Evolutionary conservation across 1,284 basidiomycete species (phyloP).

Genomic region (Tylopilus orsonianus): DNA sequence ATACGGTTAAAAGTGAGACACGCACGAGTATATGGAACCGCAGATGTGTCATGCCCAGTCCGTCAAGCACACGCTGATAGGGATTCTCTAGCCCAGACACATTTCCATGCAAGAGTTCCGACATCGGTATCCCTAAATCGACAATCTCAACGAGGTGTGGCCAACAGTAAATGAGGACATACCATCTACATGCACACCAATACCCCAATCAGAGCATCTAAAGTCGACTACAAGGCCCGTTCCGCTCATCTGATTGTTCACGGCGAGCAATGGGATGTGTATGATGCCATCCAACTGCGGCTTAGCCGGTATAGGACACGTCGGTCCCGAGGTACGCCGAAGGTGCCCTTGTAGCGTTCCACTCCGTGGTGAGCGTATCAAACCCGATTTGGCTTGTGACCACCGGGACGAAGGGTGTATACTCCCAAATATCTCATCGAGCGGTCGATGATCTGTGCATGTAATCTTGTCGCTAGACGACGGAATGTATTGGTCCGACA

Average conservation of each 20-base stretch:
- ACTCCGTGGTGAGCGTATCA: neutral
- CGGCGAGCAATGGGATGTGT: slow-evolving; percentile 25
- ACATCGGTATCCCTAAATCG: slow-evolving; percentile 25
- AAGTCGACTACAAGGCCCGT: slow-evolving; percentile 26
- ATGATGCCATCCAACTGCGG: slow-evolving; percentile 26
- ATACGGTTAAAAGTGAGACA: neutral
- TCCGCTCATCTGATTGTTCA: slow-evolving; percentile 24
- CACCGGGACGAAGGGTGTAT: neutral
- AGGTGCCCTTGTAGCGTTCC: slow-evolving; percentile 3
- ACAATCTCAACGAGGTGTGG: neutral
- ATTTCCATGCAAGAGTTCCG: slow-evolving; percentile 22
- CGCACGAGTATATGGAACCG: slow-evolving; percentile 28
- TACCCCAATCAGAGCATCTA: slow-evolving; percentile 26
- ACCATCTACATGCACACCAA: slow-evolving; percentile 25
- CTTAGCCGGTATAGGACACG: slow-evolving; percentile 21
- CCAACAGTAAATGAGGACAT: neutral
- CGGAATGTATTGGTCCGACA: slow-evolving; percentile 27
- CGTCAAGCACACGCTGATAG: slow-evolving; percentile 24
- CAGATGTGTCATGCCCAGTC: slow-evolving; percentile 17
- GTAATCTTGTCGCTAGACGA: slow-evolving; percentile 32
- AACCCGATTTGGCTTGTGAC: slow-evolving; percentile 4
- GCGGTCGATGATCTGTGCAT: slow-evolving; percentile 27
- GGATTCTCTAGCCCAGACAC: slow-evolving; percentile 22
- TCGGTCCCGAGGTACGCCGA: slow-evolving; percentile 5
- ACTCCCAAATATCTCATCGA: slow-evolving; percentile 28